Evolutionary conservation across 352 stramenopile genomes (phyloP), one percentile per base, ranked within the genome.

Genomic region (Globisporangium yorkense): DNA sequence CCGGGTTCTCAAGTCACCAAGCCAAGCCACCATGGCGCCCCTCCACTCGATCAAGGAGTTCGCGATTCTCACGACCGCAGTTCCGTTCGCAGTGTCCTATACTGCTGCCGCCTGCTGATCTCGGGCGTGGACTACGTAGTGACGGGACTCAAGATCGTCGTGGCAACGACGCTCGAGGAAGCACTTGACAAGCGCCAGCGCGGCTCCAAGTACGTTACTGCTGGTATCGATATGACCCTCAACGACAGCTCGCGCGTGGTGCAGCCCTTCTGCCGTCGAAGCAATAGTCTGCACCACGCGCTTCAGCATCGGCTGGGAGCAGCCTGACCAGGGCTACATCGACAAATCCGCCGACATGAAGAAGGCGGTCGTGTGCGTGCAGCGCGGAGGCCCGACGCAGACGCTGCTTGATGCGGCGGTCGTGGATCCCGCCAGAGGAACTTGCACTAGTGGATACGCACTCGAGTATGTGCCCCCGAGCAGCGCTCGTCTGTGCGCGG

Each of bases 151-250:
- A 43, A 51, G 31, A 37, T 61, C 3, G 56, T 67, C 1, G 54
- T 63, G 37, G 61, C 61, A 8, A 2, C 49, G 8, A 67, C 21
- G 5, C 54, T 51, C 13, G 43, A 62, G 0, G 41, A 20, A 27
- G 63, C 58, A 2, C 10, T 66, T 1, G 63, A 59, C 10, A 35
- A 49, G 12, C 66, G 63, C 21, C n/a, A 62, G 37, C 4, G 3
- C 3, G 53, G 41, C 8, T 20, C 27, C 21, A 54, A 37, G 43
- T 69, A 45, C 29, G 63, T 70, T 43, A 57, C 73, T 0, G 72
- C 70, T 3, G 73, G 73, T 20, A 56, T 75, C 47, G 66, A 83
- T 20, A 72, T 61, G 65, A 55, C 47, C 1, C 54, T 58, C 41
- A 51, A 2, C 46, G 56, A 65, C 50, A 33, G 15, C 18, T 27